Conservation (phyloP, 2,329 filamentous ascomycete genomes). For the Cryphonectria carpinicola region DNA sequence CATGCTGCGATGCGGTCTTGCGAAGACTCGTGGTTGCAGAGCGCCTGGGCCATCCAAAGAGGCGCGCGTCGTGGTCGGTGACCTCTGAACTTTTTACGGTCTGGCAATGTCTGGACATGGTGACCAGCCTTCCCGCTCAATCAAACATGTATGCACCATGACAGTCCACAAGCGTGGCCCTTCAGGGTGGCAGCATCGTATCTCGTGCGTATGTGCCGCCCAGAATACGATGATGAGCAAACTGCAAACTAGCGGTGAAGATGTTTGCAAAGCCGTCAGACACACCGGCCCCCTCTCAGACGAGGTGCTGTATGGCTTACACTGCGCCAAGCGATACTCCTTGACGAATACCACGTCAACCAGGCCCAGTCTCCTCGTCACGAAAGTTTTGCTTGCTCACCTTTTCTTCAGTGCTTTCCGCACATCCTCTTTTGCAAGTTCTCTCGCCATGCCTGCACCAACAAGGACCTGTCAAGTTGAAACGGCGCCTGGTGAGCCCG, state of each 20-base stretch:
- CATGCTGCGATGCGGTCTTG: conserved; percentile 8
- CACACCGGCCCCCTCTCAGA: conserved; percentile 8
- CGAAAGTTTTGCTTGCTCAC: background rate
- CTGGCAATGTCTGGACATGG: conserved; percentile 33
- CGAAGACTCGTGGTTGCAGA: background rate
- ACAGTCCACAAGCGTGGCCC: background rate
- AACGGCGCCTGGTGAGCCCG: background rate
- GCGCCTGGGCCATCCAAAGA: background rate
- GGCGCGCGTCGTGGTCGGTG: background rate
- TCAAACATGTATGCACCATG: conserved; percentile 15
- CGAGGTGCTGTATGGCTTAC: background rate
- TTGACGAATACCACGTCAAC: background rate
- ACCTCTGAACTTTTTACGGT: background rate
- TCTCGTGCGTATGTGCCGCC: conserved; percentile 15
- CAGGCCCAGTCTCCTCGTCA: background rate
- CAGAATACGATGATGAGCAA: conserved; percentile 23
- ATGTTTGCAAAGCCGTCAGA: background rate
- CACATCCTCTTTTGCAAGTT: background rate
- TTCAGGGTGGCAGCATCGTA: conserved; percentile 4
- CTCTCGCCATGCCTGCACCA: background rate
- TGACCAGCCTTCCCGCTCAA: conserved; percentile 34
- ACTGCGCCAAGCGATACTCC: background rate
- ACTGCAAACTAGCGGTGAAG: conserved; percentile 28
- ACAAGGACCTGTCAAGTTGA: background rate
- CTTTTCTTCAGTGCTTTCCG: background rate